Evolutionary conservation across 225 moss, liverwort and hornwort genomes (phyloP).

Genomic region (Pseudisothecium myosuroides): DNA sequence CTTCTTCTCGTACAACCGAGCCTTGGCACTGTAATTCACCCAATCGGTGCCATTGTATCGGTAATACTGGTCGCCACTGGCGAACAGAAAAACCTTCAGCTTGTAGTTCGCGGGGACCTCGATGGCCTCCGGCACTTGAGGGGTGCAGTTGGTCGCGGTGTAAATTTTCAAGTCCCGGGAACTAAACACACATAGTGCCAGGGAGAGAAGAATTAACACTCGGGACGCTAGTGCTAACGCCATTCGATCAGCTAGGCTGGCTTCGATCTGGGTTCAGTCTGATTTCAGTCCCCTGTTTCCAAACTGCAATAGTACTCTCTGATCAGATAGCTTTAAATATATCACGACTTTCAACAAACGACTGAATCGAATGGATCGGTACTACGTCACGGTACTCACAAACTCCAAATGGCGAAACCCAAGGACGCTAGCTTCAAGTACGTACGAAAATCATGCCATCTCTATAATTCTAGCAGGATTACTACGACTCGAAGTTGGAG

Average conservation of each 20-base stretch:
- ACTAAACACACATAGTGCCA: neutral
- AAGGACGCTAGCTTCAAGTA: neutral
- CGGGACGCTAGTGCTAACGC: neutral
- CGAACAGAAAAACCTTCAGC: neutral
- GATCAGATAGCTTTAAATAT: neutral
- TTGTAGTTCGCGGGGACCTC: neutral
- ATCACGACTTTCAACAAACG: neutral
- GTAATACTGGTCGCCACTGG: slow-evolving; percentile 24
- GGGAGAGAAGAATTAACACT: neutral
- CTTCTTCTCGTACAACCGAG: neutral
- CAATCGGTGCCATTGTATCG: slow-evolving; percentile 30
- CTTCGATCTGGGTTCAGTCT: neutral
- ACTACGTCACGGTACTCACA: neutral
- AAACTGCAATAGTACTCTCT: neutral
- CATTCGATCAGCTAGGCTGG: neutral
- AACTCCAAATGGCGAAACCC: neutral
- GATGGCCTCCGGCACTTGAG: neutral
- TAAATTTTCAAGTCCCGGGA: neutral
- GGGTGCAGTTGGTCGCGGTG: neutral
- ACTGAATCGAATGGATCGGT: neutral
- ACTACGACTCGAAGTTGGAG: too few relatives aligned
- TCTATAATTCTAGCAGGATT: neutral
- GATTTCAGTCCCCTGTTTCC: neutral
- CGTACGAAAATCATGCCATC: neutral
- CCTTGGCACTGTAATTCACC: slow-evolving; percentile 21